Percentiles rank a stretch among this genome's conserved stretches.
Conservation (phyloP, 78 protist genomes). For the Dictyostelium capitatum region DNA sequence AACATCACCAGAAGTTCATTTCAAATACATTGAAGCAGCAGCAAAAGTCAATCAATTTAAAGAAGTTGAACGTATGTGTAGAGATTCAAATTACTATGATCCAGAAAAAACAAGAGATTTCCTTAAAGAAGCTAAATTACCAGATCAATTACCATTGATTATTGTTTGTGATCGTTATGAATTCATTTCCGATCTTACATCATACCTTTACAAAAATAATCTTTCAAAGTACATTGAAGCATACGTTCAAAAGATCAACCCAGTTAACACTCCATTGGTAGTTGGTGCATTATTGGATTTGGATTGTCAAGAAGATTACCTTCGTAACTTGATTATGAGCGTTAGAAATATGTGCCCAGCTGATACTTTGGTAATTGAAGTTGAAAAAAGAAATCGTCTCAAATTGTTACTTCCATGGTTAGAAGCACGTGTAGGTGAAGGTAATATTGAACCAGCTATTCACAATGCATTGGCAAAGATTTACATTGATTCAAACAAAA, state of each 20-base stretch:
- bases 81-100: slow-evolving; percentile 95
- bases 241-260: slow-evolving; percentile 96
- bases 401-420: slow-evolving; percentile 97
- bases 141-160: slow-evolving; percentile 98
- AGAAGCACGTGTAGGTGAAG: slow-evolving; percentile 95
- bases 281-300: slow-evolving; percentile 98
- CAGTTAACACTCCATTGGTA: slow-evolving; percentile 95
- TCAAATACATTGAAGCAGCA: slow-evolving; percentile 99
- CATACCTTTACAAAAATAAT: slow-evolving; percentile 93
- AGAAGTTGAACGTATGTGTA: slow-evolving; percentile 98
- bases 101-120: slow-evolving; percentile 96
- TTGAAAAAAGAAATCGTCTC: slow-evolving; percentile 98
- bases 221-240: slow-evolving; percentile 95
- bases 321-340: slow-evolving; percentile 87
- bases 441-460: slow-evolving; percentile 93
- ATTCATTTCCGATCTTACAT: slow-evolving; percentile 98
- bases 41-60: slow-evolving; percentile 93
- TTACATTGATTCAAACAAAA: slow-evolving; percentile 95
- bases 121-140: slow-evolving; percentile 96
- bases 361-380: slow-evolving; percentile 96
- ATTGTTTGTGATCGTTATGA: slow-evolving; percentile 98
- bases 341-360: slow-evolving; percentile 94
- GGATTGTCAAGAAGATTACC: slow-evolving; percentile 96
- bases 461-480: slow-evolving; percentile 99
- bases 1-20: slow-evolving; percentile 96